Evolutionary conservation across 768 basidiomycete species (phyloP).

Genomic region (Albatrellus ellisii): DNA sequence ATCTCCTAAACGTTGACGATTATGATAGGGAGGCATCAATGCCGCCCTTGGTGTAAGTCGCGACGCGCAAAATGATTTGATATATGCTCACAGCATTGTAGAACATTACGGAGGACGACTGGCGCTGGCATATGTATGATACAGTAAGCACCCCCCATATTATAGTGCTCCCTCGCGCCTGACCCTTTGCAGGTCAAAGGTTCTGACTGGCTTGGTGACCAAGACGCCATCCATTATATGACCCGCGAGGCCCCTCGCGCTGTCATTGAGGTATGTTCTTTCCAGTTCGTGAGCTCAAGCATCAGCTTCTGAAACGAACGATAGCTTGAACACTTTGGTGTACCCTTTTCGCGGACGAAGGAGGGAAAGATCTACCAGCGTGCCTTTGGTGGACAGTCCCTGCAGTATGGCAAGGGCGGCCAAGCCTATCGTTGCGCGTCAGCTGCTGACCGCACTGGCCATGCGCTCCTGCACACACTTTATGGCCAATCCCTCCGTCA

Average conservation of each 20-base stretch:
- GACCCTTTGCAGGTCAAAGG: conserved; percentile 71
- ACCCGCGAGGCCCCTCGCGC: conserved; percentile 91
- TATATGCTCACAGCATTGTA: conserved; percentile 18
- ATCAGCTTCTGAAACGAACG: no score
- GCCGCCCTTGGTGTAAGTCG: conserved; percentile 80
- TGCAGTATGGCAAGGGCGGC: conserved; percentile 95
- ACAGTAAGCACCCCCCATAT: conserved; percentile 39
- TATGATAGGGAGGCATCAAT: conserved; percentile 83
- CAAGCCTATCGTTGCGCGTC: conserved; percentile 99
- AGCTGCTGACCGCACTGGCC: conserved; percentile 96
- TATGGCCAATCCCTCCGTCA: conserved; percentile 98
- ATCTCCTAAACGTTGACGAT: neutral
- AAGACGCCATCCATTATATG: conserved; percentile 99
- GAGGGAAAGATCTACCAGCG: conserved; percentile 99
- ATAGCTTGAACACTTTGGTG: conserved; percentile 96
- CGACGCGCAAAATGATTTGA: neutral
- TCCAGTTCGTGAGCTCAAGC: conserved; percentile 1
- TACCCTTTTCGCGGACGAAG: conserved; percentile 96
- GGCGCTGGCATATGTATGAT: conserved; percentile 99
- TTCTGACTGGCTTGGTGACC: conserved; percentile 99
- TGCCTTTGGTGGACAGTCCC: conserved; percentile 96
- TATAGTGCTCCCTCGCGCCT: neutral
- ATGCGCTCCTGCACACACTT: conserved; percentile 95
- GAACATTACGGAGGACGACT: conserved; percentile 99
- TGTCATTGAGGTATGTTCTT: conserved; percentile 63